Percentiles rank a stretch among this genome's conserved stretches.
Evolutionary conservation across 805 yeast genomes (phyloP).

Genomic region (Suhomyces xylopsoci): DNA sequence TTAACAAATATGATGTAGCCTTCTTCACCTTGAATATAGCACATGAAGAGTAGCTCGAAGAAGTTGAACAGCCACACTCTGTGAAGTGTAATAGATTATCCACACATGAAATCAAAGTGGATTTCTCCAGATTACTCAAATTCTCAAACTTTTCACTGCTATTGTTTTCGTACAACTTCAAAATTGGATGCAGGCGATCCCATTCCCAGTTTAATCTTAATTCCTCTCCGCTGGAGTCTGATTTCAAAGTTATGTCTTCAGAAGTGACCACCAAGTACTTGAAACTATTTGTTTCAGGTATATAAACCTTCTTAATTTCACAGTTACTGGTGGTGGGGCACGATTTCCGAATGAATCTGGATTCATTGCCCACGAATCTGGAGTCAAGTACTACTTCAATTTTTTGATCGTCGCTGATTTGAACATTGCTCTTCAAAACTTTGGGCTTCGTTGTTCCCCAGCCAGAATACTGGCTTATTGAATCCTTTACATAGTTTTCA

Average conservation of each 20-base stretch:
- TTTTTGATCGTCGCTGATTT: constrained; percentile 24
- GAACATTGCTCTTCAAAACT: constrained; percentile 23
- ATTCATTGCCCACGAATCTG: constrained; percentile 71
- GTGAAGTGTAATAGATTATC: constrained; percentile 59
- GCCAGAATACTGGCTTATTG: constrained; percentile 70
- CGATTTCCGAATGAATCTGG: constrained; percentile 71
- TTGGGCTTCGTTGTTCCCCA: constrained; percentile 63
- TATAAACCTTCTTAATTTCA: constrained; percentile 49
- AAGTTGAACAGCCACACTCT: constrained; percentile 59
- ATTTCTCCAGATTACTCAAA: constrained; percentile 50
- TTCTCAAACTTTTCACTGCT: constrained; percentile 46
- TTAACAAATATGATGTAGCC: constrained; percentile 54
- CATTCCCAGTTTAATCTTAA: constrained; percentile 84
- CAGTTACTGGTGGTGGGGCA: constrained; percentile 69
- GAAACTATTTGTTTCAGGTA: constrained; percentile 37
- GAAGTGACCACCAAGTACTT: constrained; percentile 58
- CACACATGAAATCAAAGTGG: constrained; percentile 55
- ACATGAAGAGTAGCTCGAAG: constrained; percentile 47
- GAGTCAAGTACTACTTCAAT: constrained; percentile 72
- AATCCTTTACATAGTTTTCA: constrained; percentile 58
- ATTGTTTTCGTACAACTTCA: constrained; percentile 39
- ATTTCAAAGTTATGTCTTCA: constrained; percentile 43
- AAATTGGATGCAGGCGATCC: constrained; percentile 77
- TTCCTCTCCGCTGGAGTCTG: constrained; percentile 56
- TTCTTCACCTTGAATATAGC: constrained; percentile 58